Percentiles rank a stretch among this genome's conserved stretches.
phyloP scores from a whole-genome alignment of 148 eudicot species.

The Arbutus unedo region DNA sequence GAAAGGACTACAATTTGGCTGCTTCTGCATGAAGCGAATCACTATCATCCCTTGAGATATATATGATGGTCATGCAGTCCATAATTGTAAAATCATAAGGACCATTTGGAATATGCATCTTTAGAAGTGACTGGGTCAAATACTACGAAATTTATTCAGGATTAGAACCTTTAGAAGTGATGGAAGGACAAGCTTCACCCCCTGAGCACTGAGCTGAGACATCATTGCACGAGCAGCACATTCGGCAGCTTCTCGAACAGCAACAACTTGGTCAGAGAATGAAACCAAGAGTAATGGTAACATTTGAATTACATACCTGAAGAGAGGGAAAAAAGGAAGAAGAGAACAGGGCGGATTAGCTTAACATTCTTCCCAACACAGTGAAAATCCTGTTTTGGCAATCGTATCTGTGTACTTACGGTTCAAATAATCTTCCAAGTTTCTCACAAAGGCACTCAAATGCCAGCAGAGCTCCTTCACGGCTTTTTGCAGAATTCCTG shows the following conservation, averaged over 20 bases:
- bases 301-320: conserved; percentile 92
- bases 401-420: conserved; percentile 45
- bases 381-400: neutral
- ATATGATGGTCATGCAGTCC: neutral
- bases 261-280: conserved; percentile 97
- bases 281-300: conserved; percentile 83
- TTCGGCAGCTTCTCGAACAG: conserved; percentile 98
- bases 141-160: neutral
- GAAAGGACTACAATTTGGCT: too few relatives aligned
- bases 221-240: conserved; percentile 99
- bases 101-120: neutral
- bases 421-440: conserved; percentile 93
- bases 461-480: conserved; percentile 90
- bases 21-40: neutral
- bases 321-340: neutral
- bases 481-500: conserved; percentile 86
- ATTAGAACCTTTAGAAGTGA: conserved; percentile 76
- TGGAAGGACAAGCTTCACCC: conserved; percentile 95
- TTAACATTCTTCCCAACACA: neutral
- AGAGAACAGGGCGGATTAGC: neutral
- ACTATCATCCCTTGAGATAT: neutral
- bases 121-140: neutral
- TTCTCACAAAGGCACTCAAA: conserved; percentile 98
- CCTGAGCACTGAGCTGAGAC: conserved; percentile 91
- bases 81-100: neutral